These are phyloP conservation scores for Cyclotella atomus DNA, from an alignment of 108 stramenopile species.

Conservation along the genomic window DNA sequence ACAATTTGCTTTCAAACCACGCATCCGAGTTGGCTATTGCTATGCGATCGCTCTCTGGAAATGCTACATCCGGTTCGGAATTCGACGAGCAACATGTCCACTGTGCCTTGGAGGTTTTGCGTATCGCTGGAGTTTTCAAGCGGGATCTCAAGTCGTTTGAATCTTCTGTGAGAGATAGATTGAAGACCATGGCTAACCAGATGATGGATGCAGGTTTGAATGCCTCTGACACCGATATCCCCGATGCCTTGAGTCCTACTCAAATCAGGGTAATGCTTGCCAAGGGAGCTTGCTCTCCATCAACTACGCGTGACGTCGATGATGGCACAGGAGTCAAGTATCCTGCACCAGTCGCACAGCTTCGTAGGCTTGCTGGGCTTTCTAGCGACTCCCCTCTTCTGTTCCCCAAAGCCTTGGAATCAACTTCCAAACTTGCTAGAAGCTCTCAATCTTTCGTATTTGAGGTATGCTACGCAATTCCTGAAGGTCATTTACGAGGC, in stretches of 20 bases:
- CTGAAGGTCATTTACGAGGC: conserved; percentile 60
- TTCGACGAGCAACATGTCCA: conserved; percentile 86
- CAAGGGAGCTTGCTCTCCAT: conserved; percentile 54
- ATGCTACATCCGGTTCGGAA: conserved; percentile 42
- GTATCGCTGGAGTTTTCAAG: conserved; percentile 69
- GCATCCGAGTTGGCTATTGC: conserved; percentile 74
- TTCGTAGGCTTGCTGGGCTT: conserved; percentile 48
- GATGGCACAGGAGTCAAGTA: conserved; percentile 41
- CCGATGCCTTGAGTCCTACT: conserved; percentile 69
- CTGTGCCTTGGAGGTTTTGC: conserved; percentile 76
- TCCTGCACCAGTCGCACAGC: conserved; percentile 42
- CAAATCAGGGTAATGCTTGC: conserved; percentile 80
- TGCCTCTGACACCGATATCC: conserved; percentile 29
- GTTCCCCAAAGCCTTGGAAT: conserved; percentile 61
- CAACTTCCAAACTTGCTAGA: conserved; percentile 56
- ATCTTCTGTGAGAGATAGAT: conserved; percentile 56
- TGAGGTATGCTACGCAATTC: conserved; percentile 83
- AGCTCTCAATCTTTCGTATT: conserved; percentile 81
- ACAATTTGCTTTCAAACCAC: conserved; percentile 66
- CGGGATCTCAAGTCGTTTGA: conserved; percentile 62
- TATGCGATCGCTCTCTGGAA: conserved; percentile 58
- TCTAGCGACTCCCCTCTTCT: conserved; percentile 25
- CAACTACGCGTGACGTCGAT: conserved; percentile 19
- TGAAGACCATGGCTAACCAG: conserved; percentile 54
- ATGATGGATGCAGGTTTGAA: conserved; percentile 49